Base-by-base conservation (phyloP, 495 filamentous ascomycete species). In the Penicillium canescens region DNA sequence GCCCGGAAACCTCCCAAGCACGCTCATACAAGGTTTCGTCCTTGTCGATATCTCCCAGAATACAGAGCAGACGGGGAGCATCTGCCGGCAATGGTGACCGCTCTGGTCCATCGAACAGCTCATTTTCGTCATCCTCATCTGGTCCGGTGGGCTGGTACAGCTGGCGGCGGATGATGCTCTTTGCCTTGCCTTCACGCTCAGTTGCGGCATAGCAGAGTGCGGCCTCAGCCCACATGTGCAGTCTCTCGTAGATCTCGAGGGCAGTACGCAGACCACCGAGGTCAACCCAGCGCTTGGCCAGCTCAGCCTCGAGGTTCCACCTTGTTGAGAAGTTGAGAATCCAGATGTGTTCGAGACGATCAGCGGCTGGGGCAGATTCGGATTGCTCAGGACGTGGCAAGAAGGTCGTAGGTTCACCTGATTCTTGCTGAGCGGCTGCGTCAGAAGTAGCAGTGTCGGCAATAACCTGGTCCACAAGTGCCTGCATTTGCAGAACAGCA, bases 161-260 rank as follows among this genome's bases (percentile, higher is more conserved):
- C 55, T 93, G 86, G 58, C 84, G 78, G 28, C 88, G 83, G 16
- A 98, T 73, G 31, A 96, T 78, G 6, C 74, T 77, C 46, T 79
- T 84, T 3, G 91, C 94, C 65, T 92, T 94, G 16, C 87, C 88
- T 70, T 97, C 94, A 39, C 85, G 78, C 35, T 95, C 91, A 2
- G 86, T 88, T 2, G 83, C 82, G 11, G 87, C 88, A 65, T 87
- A 90, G 68, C 94, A 99, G 1, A 99, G 79, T 0, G 95, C 94
- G 8, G 89, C 90, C 72, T 99, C 94, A 9, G 94, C 88, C 92
- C 93, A 98, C 73, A 99, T 87, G 42, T 93, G 86, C 10, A 99
- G 77, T 3, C 94, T 82, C 71, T 96, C 92, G 72, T 96, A 99
- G 60, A 99, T 98, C 45, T 96, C 94, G 10, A 99, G 79, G 1